Evolutionary conservation across 2,329 filamentous ascomycete species (phyloP).

Genomic region (Beauveria medogensis): DNA sequence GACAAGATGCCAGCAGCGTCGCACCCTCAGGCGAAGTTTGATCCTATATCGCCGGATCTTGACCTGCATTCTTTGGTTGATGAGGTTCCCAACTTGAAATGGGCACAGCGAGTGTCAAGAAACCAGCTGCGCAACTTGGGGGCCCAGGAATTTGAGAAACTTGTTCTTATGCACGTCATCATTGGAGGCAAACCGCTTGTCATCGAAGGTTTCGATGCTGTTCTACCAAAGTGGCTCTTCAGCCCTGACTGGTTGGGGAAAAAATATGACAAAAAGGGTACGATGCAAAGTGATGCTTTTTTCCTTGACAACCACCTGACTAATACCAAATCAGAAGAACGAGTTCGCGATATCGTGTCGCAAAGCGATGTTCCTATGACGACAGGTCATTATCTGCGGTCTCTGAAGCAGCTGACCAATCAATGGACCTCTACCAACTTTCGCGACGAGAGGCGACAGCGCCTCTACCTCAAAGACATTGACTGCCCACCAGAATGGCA

Average conservation of each 20-base stretch:
- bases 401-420: constrained; percentile 74
- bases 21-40: constrained; percentile 80
- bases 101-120: constrained; percentile 71
- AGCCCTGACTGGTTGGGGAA: constrained; percentile 70
- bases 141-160: constrained; percentile 72
- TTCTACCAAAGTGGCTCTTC: constrained; percentile 71
- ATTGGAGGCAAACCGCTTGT: constrained; percentile 80
- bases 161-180: constrained; percentile 77
- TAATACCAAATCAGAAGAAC: constrained; percentile 54
- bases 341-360: constrained; percentile 69
- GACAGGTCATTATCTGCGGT: constrained; percentile 81
- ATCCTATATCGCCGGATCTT: constrained; percentile 80
- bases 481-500: constrained; percentile 88
- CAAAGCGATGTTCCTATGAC: constrained; percentile 75
- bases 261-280: constrained; percentile 72
- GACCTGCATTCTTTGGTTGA: constrained; percentile 71
- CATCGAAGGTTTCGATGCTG: constrained; percentile 77
- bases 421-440: constrained; percentile 73
- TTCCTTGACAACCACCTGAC: constrained; percentile 1
- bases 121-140: constrained; percentile 72
- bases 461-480: constrained; percentile 94
- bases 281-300: constrained; percentile 20
- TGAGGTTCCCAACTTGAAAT: constrained; percentile 74
- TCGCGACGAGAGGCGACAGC: constrained; percentile 69
- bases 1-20: constrained; percentile 63